Base-by-base conservation (phyloP, 1,284 basidiomycete species). In the Phaffia rhodozyma region DNA sequence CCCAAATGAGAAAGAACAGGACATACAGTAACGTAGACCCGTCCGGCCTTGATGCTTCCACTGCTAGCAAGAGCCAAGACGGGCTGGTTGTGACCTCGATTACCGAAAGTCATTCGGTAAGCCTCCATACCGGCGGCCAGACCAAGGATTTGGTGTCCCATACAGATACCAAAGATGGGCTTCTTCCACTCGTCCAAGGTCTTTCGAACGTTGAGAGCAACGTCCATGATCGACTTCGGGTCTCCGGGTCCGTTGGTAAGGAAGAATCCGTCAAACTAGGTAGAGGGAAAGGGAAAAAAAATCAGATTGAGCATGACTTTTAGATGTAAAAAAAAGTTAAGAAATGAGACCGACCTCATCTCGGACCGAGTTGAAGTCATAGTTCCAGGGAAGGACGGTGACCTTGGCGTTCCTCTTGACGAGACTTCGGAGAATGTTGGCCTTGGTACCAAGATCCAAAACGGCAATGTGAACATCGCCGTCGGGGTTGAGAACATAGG, bases 21-120 rank as follows among this genome's bases (percentile, higher is more conserved):
- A 78, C 80, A 68, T 72, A 87, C 91, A 86, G 94, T 98, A 60
- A 98, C 93, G 78, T 97, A 98, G 55, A 98, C 93, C 53, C 94
- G 83, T 23, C 94, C 96, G 58, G 93, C 90, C 73, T 85, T 89
- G 78, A 97, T 92, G 34, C 87, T 91, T 4, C 93, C 91, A 9
- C 88, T 84, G 49, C 84, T 86, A 47, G 91, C 89, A 61, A 97
- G 81, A 29, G 94, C 94, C 47, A 98, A 82, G 21, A 98, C 94
- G 51, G 94, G 94, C 76, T 98, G 94, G 75, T 98, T 98, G 77
- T 98, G 96, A n/a, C 94, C 94, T 71, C 94, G 87, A 76, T 98
- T 62, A 51, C 65, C 65, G 66, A 78, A 78, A 25, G 86, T 90
- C 91, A 96, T 96, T 43, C 92, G 83, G 76, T 97, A 97, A 7